These are phyloP conservation scores for Murraya koenigii DNA, from an alignment of 345 rosid genomes.

Conservation along the genomic window DNA sequence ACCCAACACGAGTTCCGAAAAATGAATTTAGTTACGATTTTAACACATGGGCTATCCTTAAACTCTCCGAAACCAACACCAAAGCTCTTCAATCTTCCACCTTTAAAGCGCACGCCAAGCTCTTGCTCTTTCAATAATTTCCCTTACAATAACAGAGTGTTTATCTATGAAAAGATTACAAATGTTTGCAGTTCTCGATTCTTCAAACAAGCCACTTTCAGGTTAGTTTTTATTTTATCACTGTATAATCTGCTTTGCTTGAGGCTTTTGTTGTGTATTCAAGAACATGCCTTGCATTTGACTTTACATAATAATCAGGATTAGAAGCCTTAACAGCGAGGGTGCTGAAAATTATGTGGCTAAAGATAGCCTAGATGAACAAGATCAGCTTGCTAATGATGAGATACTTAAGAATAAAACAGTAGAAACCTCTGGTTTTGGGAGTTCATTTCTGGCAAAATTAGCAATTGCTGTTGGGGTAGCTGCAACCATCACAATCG, in stretches of 20 bases:
- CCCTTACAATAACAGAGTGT: conserved; percentile 8
- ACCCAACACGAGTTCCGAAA: neutral
- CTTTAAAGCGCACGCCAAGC: conserved; percentile 4
- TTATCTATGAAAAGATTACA: neutral
- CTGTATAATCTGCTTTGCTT: neutral
- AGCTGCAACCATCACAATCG: conserved; percentile 48
- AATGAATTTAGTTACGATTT: conserved; percentile 39
- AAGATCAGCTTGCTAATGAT: conserved; percentile 13
- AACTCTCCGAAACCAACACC: conserved; percentile 27
- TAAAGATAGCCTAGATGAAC: conserved; percentile 26
- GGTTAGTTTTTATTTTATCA: conserved; percentile 18
- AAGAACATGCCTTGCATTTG: neutral
- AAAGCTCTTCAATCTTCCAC: conserved; percentile 3
- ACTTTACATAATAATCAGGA: conserved; percentile 29
- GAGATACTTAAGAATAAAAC: conserved; percentile 24
- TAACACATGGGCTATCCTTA: conserved; percentile 28
- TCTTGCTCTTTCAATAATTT: neutral
- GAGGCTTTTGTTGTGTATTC: neutral
- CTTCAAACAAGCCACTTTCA: conserved; percentile 26
- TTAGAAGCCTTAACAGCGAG: conserved; percentile 35
- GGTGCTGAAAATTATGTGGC: conserved; percentile 34
- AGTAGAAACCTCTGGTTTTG: conserved; percentile 13
- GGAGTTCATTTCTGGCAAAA: conserved; percentile 50
- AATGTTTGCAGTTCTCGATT: conserved; percentile 11
- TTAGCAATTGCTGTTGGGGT: conserved; percentile 53